phyloP scores from a whole-genome alignment of 2,329 filamentous ascomycete genomes.

The Cladosporium cucumerinum region DNA sequence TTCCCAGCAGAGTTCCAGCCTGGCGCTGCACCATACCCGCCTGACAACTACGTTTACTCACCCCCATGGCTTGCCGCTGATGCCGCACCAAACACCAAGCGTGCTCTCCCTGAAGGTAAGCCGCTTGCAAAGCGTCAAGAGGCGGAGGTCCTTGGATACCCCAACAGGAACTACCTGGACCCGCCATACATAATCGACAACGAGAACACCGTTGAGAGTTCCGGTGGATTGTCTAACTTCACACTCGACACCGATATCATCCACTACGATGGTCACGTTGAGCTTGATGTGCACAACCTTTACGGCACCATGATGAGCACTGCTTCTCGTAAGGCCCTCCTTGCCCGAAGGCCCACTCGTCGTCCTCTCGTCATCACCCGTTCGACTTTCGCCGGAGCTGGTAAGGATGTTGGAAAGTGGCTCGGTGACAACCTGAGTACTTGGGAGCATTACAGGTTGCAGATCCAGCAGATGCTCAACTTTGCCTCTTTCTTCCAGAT shows the following conservation, averaged over 20 bases:
- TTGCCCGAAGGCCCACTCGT: constrained; percentile 56
- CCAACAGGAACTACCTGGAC: constrained; percentile 60
- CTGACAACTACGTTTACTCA: constrained; percentile 14
- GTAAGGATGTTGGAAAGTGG: constrained; percentile 55
- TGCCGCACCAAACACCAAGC: constrained; percentile 47
- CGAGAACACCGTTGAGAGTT: constrained; percentile 47
- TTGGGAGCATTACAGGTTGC: constrained; percentile 41
- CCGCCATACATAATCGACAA: constrained; percentile 66
- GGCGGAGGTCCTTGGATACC: constrained; percentile 50
- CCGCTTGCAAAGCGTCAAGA: constrained; percentile 18
- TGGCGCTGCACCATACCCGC: constrained; percentile 12
- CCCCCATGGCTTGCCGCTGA: constrained; percentile 38
- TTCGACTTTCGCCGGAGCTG: constrained; percentile 68
- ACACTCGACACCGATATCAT: constrained; percentile 63
- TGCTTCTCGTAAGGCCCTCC: constrained; percentile 63
- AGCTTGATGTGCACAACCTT: constrained; percentile 72
- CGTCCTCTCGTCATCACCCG: constrained; percentile 69
- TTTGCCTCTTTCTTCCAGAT: constrained; percentile 41
- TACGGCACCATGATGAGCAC: constrained; percentile 61
- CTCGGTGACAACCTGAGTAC: constrained; percentile 49
- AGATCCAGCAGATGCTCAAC: constrained; percentile 39
- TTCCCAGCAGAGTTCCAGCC: constrained; percentile 69
- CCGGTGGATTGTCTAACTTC: constrained; percentile 37
- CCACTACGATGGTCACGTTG: constrained; percentile 61
- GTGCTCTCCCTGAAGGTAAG: not conserved